Conservation (phyloP, 495 filamentous ascomycete genomes). For the Echria macrotheca region DNA sequence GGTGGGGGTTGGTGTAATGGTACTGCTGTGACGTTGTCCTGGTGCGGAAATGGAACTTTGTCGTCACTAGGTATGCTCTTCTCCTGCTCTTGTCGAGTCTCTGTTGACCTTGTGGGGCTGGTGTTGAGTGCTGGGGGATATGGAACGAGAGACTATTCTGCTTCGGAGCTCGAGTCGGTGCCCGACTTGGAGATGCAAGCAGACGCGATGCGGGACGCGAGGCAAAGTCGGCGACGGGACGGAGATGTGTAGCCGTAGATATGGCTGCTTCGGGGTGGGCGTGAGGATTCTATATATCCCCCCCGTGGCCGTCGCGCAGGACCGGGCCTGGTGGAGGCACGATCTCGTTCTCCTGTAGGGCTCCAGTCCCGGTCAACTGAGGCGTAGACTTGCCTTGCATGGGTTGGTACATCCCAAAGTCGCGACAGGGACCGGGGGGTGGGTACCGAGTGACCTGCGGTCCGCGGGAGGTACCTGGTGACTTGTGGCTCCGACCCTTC, state of each 20-base stretch:
- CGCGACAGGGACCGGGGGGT: conserved; percentile 11
- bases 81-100: too few relatives aligned
- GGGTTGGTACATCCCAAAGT: conserved; percentile 12
- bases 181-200: neutral
- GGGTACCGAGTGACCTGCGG: conserved; percentile 6
- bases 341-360: conserved; percentile 29
- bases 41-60: neutral
- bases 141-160: conserved; percentile 8
- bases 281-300: conserved; percentile 33
- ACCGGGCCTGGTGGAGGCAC: conserved; percentile 29
- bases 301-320: conserved; percentile 19
- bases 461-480: conserved; percentile 6
- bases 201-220: conserved; percentile 1
- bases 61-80: too few relatives aligned
- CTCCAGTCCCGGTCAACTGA: conserved; percentile 22
- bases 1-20: neutral
- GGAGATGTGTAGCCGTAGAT: conserved; percentile 8
- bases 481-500: conserved; percentile 1
- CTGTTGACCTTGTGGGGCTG: too few relatives aligned
- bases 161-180: neutral
- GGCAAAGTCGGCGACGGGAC: conserved; percentile 12
- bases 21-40: neutral
- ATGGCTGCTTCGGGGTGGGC: conserved; percentile 13
- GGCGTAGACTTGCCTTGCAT: conserved; percentile 27
- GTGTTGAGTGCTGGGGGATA: too few relatives aligned